Evolutionary conservation across 106 monocot genomes (phyloP).

Genomic region (Phalaenopsis equestris): DNA sequence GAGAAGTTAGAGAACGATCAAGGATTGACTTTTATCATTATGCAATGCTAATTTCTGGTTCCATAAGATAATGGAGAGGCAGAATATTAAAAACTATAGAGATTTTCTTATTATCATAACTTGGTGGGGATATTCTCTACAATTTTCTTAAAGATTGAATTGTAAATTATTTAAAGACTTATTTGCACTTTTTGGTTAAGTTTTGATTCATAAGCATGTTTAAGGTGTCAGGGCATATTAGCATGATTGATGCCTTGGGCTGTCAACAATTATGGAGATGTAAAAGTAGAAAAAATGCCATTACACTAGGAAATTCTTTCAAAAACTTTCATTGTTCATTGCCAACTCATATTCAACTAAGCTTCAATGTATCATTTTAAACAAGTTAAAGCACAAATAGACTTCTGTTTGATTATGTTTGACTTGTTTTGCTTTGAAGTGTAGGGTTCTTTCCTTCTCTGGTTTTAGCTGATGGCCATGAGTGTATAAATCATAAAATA

Average conservation of each 20-base stretch:
- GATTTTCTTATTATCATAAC: too few species aligned
- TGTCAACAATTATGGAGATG: not conserved
- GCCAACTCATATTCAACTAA: too few species aligned
- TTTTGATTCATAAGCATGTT: not conserved
- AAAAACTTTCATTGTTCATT: too few species aligned
- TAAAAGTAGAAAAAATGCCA: not conserved
- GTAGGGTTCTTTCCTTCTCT: not conserved
- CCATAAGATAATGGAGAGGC: too few species aligned
- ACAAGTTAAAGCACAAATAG: too few species aligned
- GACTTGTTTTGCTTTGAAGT: not conserved
- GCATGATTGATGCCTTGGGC: not conserved
- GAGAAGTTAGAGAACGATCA: not conserved
- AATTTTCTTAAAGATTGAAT: not conserved
- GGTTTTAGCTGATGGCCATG: not conserved
- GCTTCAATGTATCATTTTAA: too few species aligned
- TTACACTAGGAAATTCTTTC: too few species aligned
- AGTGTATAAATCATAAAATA: not conserved
- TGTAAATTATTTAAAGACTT: not conserved
- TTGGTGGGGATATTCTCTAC: not conserved
- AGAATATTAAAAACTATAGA: too few species aligned
- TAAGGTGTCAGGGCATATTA: too few species aligned
- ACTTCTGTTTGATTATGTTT: too few species aligned
- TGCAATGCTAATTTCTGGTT: too few species aligned
- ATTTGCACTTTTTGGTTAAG: not conserved
- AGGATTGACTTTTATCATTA: not conserved